Evolutionary conservation across 2,329 filamentous ascomycete species (phyloP).

Genomic region (Ophiostoma sp.): DNA sequence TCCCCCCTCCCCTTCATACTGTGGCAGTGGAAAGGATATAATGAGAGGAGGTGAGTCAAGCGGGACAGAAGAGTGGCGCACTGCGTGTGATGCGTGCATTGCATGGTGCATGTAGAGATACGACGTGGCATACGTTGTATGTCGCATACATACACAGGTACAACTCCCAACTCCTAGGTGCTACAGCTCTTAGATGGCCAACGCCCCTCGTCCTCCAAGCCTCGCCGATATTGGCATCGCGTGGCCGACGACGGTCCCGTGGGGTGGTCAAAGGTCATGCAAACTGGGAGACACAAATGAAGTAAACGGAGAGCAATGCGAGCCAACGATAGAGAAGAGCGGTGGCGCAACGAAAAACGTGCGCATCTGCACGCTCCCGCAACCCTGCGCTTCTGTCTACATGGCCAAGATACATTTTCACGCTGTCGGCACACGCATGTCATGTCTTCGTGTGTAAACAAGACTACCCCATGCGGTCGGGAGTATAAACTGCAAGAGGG

Average conservation of each 20-base stretch:
- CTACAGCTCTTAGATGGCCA: background rate
- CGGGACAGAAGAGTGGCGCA: background rate
- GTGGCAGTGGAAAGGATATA: background rate
- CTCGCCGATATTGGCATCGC: background rate
- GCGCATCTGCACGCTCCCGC: too few species aligned
- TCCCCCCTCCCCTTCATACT: background rate
- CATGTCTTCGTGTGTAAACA: background rate
- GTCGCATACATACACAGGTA: too few species aligned
- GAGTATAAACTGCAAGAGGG: background rate
- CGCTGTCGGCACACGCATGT: background rate
- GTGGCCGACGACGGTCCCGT: conserved; percentile 3
- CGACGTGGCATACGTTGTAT: background rate
- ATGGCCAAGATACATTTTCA: too few species aligned
- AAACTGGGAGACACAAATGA: background rate
- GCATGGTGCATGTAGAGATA: background rate
- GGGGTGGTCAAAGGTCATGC: background rate
- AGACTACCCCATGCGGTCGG: background rate
- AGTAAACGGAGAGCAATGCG: background rate
- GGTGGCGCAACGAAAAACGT: too few species aligned
- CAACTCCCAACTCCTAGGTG: too few species aligned
- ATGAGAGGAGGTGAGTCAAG: background rate
- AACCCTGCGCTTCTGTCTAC: too few species aligned
- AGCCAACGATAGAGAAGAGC: too few species aligned
- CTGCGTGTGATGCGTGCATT: background rate
- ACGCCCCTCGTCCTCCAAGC: background rate